phyloP scores from a whole-genome alignment of 345 rosid species.

The Melaleuca quinquenervia region DNA sequence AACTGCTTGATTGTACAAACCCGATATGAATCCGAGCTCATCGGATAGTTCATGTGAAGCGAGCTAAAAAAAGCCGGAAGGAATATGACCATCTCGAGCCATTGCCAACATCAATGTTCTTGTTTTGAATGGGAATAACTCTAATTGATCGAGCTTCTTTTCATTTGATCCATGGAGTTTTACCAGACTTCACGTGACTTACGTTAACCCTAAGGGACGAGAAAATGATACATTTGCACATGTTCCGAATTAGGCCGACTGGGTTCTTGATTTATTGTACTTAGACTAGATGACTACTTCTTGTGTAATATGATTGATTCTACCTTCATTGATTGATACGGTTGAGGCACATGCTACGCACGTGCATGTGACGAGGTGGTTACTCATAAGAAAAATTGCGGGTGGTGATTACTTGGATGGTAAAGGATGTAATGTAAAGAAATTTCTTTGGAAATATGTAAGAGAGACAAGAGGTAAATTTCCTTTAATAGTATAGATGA shows the following conservation, averaged over 20 bases:
- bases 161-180: background rate
- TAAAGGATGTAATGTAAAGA: background rate
- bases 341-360: background rate
- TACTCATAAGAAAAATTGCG: background rate
- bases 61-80: background rate
- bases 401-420: background rate
- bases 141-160: background rate
- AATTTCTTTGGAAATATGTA: background rate
- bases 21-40: accelerated
- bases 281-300: background rate
- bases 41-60: background rate
- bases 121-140: background rate
- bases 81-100: too few relatives aligned
- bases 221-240: background rate
- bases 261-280: background rate
- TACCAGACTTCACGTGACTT: background rate
- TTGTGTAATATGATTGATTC: background rate
- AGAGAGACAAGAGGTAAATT: background rate
- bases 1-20: background rate
- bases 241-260: background rate
- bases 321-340: background rate
- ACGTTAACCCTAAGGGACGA: background rate
- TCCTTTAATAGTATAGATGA: background rate
- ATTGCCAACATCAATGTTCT: background rate
- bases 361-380: background rate